Evolutionary conservation across 352 stramenopile genomes (phyloP).

Genomic region (Pythium monospermum): DNA sequence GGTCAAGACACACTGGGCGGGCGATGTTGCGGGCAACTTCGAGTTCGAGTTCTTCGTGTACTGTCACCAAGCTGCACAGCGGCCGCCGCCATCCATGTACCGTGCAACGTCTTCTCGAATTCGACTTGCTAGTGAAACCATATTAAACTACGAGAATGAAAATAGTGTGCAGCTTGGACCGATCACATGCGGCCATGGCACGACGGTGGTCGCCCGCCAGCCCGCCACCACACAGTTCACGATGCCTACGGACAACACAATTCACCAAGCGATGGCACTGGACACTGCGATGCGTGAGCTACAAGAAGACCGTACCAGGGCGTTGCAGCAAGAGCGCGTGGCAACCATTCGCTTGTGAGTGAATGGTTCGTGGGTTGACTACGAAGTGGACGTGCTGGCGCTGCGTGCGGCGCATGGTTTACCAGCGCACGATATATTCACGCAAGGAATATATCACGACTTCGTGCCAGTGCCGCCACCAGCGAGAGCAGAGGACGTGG

Average conservation of each 20-base stretch:
- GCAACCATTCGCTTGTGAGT: neutral
- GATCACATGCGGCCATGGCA: neutral
- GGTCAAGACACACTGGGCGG: neutral
- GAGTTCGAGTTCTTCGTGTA: neutral
- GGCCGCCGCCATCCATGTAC: neutral
- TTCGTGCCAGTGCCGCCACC: neutral
- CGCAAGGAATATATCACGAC: neutral
- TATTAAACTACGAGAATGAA: slow-evolving; percentile 1
- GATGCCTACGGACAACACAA: slow-evolving; percentile 1
- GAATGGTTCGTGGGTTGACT: neutral
- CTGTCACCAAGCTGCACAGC: neutral
- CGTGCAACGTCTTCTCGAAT: neutral
- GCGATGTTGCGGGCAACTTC: neutral
- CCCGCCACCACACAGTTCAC: neutral
- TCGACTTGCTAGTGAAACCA: neutral
- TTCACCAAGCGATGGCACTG: neutral
- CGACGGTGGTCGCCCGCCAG: neutral
- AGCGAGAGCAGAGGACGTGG: neutral
- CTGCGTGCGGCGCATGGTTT: neutral
- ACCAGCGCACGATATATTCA: slow-evolving; percentile 3
- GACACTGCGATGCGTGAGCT: neutral
- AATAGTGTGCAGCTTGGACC: neutral
- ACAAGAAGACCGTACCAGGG: neutral
- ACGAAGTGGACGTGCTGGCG: neutral
- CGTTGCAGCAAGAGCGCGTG: neutral